A percentile compares a stretch with the other conserved stretches of the same genome.
Evolutionary conservation across 768 basidiomycete species (phyloP).

Genomic region (Trametes villosa): DNA sequence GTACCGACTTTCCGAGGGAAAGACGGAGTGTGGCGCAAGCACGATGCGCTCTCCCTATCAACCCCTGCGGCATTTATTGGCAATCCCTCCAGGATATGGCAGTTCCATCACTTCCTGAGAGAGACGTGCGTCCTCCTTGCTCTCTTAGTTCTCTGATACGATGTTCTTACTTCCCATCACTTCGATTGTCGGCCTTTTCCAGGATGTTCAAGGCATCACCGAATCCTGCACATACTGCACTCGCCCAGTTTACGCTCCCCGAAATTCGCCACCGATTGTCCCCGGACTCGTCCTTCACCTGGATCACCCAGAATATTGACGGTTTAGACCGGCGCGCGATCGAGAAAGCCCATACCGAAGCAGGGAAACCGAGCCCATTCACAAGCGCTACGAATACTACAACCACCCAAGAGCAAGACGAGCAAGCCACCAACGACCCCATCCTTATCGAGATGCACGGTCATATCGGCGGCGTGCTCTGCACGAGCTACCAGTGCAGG

Average conservation of each 20-base stretch:
- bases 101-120: slow-evolving; percentile 63
- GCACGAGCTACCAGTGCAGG: slow-evolving; percentile 42
- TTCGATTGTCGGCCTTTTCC: background rate
- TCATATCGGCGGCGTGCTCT: slow-evolving; percentile 52
- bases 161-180: too few species aligned
- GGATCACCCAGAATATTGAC: slow-evolving; percentile 66
- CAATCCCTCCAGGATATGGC: slow-evolving; percentile 56
- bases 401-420: too few species aligned
- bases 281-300: slow-evolving; percentile 48
- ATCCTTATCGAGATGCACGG: slow-evolving; percentile 62
- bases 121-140: slow-evolving; percentile 1
- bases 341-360: slow-evolving; percentile 15
- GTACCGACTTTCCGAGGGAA: slow-evolving; percentile 53
- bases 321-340: slow-evolving; percentile 49
- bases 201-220: slow-evolving; percentile 43
- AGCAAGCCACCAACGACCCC: slow-evolving; percentile 9
- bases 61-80: slow-evolving; percentile 52
- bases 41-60: slow-evolving; percentile 51
- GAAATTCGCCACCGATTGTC: slow-evolving; percentile 41
- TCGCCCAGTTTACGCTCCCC: slow-evolving; percentile 53
- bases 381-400: too few species aligned
- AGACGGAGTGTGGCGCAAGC: slow-evolving; percentile 52
- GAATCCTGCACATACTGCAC: slow-evolving; percentile 59
- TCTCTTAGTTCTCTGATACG: background rate
- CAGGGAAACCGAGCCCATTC: background rate